These are phyloP conservation scores for Fusarium irregulare DNA, from an alignment of 2,329 filamentous ascomycete genomes.

Conservation along the genomic window DNA sequence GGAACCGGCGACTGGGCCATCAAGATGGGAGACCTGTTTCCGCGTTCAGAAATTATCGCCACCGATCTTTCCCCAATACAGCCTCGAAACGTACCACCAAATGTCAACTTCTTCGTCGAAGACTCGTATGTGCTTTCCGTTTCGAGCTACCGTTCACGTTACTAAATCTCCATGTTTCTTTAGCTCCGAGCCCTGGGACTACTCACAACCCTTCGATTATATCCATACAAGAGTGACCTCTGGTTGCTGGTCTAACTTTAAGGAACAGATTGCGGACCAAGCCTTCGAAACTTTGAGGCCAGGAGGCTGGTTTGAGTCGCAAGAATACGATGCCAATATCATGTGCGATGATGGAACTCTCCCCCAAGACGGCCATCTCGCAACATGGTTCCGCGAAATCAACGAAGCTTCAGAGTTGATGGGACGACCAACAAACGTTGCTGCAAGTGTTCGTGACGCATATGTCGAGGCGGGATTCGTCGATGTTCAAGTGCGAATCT, in stretches of 20 bases:
- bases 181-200: conserved; percentile 63
- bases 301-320: conserved; percentile 67
- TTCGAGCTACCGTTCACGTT: not conserved
- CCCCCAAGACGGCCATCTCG: conserved; percentile 51
- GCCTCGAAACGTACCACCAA: conserved; percentile 73
- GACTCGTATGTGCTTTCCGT: conserved; percentile 59
- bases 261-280: conserved; percentile 62
- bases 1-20: conserved; percentile 71
- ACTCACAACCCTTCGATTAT: conserved; percentile 66
- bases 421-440: conserved; percentile 53
- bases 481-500: conserved; percentile 63
- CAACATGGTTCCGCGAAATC: conserved; percentile 56
- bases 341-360: conserved; percentile 61
- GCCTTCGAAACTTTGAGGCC: conserved; percentile 62
- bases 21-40: conserved; percentile 72
- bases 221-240: conserved; percentile 63
- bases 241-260: conserved; percentile 63
- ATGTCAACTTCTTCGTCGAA: conserved; percentile 80
- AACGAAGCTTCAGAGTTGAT: conserved; percentile 52
- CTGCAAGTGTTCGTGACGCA: conserved; percentile 50
- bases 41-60: conserved; percentile 67
- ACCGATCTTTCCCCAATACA: conserved; percentile 77
- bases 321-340: conserved; percentile 57
- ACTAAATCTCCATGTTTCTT: conserved; percentile 2
- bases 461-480: conserved; percentile 65